A percentile compares a stretch with the other conserved stretches of the same genome.
Evolutionary conservation across 2,329 filamentous ascomycete genomes (phyloP).

Genomic region (Fusarium nematophilum): DNA sequence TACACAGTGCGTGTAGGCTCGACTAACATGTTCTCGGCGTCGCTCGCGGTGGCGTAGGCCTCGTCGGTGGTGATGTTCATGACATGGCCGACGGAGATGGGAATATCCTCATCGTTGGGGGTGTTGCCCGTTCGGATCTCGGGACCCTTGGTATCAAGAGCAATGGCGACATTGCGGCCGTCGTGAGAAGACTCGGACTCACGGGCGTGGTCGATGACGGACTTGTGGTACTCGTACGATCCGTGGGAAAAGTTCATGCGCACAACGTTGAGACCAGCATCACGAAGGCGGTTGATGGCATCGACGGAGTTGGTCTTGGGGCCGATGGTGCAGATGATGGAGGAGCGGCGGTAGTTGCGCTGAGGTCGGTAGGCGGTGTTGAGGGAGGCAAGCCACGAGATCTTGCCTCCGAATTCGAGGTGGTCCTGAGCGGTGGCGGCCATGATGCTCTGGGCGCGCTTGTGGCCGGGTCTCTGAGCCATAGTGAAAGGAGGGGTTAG

Average conservation of each 20-base stretch:
- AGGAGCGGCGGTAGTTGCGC: slow-evolving; percentile 93
- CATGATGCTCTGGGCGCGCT: slow-evolving; percentile 58
- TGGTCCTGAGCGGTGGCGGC: slow-evolving; percentile 82
- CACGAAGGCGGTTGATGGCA: slow-evolving; percentile 94
- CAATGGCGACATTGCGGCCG: slow-evolving; percentile 94
- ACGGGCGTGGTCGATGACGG: slow-evolving; percentile 95
- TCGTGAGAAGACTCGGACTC: slow-evolving; percentile 81
- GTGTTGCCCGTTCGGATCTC: slow-evolving; percentile 73
- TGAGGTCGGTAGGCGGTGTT: slow-evolving; percentile 89
- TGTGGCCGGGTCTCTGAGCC: slow-evolving; percentile 47
- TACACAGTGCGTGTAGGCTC: not conserved
- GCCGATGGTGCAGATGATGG: slow-evolving; percentile 98
- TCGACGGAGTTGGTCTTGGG: slow-evolving; percentile 99
- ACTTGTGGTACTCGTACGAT: slow-evolving; percentile 94
- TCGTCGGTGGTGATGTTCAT: slow-evolving; percentile 98
- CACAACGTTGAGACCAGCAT: slow-evolving; percentile 94
- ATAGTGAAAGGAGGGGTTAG: slow-evolving; percentile 46
- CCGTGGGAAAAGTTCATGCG: slow-evolving; percentile 98
- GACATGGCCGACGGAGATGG: slow-evolving; percentile 84
- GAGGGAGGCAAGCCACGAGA: slow-evolving; percentile 75
- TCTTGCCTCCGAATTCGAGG: slow-evolving; percentile 79
- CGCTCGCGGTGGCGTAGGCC: slow-evolving; percentile 83
- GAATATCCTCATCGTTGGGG: slow-evolving; percentile 89
- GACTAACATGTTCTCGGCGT: slow-evolving; percentile 92
- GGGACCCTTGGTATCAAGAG: slow-evolving; percentile 79